Percentiles rank a stretch among this genome's conserved stretches.
phyloP scores from a whole-genome alignment of 495 filamentous ascomycete genomes.

The Darksidea phi region DNA sequence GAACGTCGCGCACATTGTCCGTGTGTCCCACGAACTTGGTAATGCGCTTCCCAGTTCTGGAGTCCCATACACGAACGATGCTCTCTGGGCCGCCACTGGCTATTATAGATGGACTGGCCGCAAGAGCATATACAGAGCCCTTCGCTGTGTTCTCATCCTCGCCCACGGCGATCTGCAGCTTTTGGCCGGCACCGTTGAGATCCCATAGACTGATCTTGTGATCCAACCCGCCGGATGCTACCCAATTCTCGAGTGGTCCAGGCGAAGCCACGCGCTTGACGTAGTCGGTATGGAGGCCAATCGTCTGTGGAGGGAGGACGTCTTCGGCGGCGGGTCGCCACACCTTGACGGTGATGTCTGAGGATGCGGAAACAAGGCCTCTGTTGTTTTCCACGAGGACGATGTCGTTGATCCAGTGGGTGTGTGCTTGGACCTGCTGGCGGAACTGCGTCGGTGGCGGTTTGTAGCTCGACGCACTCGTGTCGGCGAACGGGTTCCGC shows the following conservation, averaged over 20 bases:
- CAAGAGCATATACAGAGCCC: slow-evolving; percentile 90
- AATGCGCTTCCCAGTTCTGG: slow-evolving; percentile 80
- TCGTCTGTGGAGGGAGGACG: slow-evolving; percentile 66
- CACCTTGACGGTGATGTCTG: slow-evolving; percentile 89
- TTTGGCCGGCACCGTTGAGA: slow-evolving; percentile 78
- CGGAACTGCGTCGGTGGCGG: slow-evolving; percentile 65
- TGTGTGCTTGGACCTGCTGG: slow-evolving; percentile 92
- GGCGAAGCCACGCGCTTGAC: slow-evolving; percentile 91
- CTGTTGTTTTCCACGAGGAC: slow-evolving; percentile 78
- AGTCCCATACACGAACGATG: slow-evolving; percentile 90
- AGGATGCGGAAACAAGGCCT: slow-evolving; percentile 89
- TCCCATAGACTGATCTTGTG: slow-evolving; percentile 93
- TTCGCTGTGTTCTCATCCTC: slow-evolving; percentile 80
- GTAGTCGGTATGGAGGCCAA: slow-evolving; percentile 93
- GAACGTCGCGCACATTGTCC: slow-evolving; percentile 86
- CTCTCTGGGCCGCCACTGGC: slow-evolving; percentile 95
- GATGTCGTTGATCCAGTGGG: slow-evolving; percentile 98
- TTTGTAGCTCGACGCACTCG: slow-evolving; percentile 34
- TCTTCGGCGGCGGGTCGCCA: slow-evolving; percentile 85
- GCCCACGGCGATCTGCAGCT: slow-evolving; percentile 77
- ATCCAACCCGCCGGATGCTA: slow-evolving; percentile 94
- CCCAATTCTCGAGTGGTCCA: slow-evolving; percentile 69
- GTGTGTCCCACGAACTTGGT: slow-evolving; percentile 99
- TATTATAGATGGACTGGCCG: slow-evolving; percentile 69
- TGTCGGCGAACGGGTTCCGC: slow-evolving; percentile 38